Evolutionary conservation across 768 basidiomycete genomes (phyloP), one percentile per base, ranked within the genome.

Genomic region (Podaxis pistillaris): DNA sequence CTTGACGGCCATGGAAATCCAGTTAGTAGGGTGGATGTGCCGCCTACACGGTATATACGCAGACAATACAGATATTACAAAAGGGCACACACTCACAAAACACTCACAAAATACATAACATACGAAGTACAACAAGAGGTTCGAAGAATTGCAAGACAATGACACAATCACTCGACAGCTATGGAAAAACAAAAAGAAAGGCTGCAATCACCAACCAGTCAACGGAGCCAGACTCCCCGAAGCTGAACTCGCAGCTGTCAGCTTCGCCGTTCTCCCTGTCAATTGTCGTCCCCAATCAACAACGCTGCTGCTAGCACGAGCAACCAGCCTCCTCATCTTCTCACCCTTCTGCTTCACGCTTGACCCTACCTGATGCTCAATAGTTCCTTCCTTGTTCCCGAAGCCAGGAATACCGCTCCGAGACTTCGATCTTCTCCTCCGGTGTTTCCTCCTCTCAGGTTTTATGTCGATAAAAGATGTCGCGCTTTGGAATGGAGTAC

Each of bases 391-490:
- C 6, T 15, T 47, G 19, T 40, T 30, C 9, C 33, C 46, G 30
- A 46, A 15, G 52, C 38, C 28, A 19, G 30, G 1, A 3, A 13
- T 24, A n/a, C 38, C 26, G 13, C 12, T 58, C 30, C 41, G 30
- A 22, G 38, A 13, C 36, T 49, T 54, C 49, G 53, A 33, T 36
- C 28, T 36, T 37, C n/a, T 28, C 19, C 62, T 26, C 36, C 52
- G 41, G 19, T 56, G 30, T 19, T 60, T 65, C 60, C 24, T 24
- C 59, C 54, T 67, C 33, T 75, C 74, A 26, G 74, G 75, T 22
- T 74, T 75, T 58, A 79, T 74, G 62, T 77, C 72, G 36, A 79
- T 79, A 64, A 79, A 79, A 8, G 78, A 78, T 58, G 64, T 72
- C 1, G 72, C 70, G 5, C 64, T 59, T 9, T 66, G 64, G 11